Evolutionary conservation across 768 basidiomycete genomes (phyloP).

Genomic region (Pleurotus sapidus): DNA sequence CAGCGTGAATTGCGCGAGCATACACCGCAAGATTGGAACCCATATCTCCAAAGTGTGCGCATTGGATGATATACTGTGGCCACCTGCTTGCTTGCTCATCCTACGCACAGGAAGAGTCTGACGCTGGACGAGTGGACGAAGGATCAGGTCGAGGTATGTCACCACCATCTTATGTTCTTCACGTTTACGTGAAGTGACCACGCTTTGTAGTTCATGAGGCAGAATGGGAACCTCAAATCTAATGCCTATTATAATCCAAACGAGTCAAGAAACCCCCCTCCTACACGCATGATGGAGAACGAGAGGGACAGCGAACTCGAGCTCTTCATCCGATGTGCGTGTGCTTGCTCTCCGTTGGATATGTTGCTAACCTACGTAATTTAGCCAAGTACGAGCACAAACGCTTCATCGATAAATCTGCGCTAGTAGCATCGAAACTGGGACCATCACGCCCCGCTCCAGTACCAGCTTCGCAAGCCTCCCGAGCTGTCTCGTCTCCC

Average conservation of each 20-base stretch:
- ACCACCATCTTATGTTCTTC: constrained; percentile 3
- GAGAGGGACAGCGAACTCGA: constrained; percentile 91
- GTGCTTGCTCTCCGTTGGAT: constrained; percentile 1
- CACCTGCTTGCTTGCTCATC: neutral
- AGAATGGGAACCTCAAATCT: constrained; percentile 77
- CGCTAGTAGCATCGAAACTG: constrained; percentile 43
- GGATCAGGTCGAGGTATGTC: constrained; percentile 81
- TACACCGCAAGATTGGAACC: constrained; percentile 93
- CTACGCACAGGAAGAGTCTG: constrained; percentile 70
- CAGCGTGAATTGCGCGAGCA: constrained; percentile 84
- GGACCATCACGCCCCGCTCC: constrained; percentile 40
- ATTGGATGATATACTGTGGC: neutral
- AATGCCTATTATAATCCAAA: constrained; percentile 83
- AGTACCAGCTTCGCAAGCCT: constrained; percentile 13
- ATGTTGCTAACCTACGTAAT: constrained; percentile 4
- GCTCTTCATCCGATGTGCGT: constrained; percentile 81
- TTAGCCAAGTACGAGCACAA: constrained; percentile 80
- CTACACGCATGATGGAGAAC: constrained; percentile 71
- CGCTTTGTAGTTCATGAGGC: constrained; percentile 65
- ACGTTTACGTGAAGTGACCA: neutral
- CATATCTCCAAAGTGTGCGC: constrained; percentile 92
- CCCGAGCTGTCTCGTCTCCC: constrained; percentile 10
- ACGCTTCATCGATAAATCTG: constrained; percentile 53
- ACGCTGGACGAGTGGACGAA: constrained; percentile 86
- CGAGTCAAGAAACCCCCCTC: constrained; percentile 78